These are phyloP conservation scores for Fusarium pseudoanthophilum DNA, from an alignment of 2,329 filamentous ascomycete genomes.

Conservation along the genomic window DNA sequence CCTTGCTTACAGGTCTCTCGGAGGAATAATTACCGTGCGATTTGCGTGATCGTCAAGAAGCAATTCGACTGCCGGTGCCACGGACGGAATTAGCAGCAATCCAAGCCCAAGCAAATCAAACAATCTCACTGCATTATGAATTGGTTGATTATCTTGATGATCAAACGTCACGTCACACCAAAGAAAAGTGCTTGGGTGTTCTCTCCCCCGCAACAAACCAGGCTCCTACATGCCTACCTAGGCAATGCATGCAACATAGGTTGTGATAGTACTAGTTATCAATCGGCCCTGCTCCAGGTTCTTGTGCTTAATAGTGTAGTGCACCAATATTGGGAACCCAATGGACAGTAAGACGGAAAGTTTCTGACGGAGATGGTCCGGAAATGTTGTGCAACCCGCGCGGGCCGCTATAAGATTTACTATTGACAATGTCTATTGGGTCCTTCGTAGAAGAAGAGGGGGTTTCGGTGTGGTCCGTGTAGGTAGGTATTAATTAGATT, in stretches of 20 bases:
- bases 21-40: conserved; percentile 22
- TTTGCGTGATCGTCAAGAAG: conserved; percentile 24
- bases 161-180: conserved; percentile 9
- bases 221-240: not conserved
- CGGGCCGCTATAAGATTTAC: not conserved
- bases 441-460: not conserved
- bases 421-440: conserved; percentile 7
- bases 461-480: not conserved
- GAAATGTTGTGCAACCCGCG: conserved; percentile 15
- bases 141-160: conserved; percentile 36
- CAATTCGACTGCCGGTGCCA: conserved; percentile 22
- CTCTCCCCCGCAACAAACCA: conserved; percentile 9
- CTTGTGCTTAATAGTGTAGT: conserved; percentile 22
- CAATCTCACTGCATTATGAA: not conserved
- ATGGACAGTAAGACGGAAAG: conserved; percentile 31
- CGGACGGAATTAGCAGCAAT: not conserved
- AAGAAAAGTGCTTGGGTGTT: not conserved
- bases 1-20: conserved; percentile 9
- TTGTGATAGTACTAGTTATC: conserved; percentile 10
- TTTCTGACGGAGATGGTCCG: conserved; percentile 33
- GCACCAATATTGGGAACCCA: conserved; percentile 9
- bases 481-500: not conserved
- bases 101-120: not conserved
- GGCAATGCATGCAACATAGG: conserved; percentile 3
- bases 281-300: conserved; percentile 33